Percentiles rank a stretch among this genome's conserved stretches.
Conservation (phyloP, 2,329 filamentous ascomycete genomes). For the Cercospora berteroae region DNA sequence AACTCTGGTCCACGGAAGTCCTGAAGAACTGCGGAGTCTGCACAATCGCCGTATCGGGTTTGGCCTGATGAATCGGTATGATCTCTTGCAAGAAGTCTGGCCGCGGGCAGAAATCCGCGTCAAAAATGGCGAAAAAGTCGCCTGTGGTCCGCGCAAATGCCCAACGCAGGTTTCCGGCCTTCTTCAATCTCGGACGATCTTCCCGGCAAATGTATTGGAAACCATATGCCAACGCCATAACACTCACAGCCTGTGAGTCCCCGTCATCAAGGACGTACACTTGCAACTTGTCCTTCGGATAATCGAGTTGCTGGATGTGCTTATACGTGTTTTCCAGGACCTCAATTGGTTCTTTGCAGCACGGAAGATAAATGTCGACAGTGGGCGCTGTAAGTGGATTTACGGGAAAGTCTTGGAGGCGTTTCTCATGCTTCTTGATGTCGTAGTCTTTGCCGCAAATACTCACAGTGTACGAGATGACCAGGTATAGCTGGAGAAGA, state of each 20-base stretch:
- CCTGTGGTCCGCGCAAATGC: slow-evolving; percentile 42
- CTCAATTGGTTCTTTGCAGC: slow-evolving; percentile 46
- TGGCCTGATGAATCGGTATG: slow-evolving; percentile 43
- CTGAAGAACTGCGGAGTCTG: slow-evolving; percentile 48
- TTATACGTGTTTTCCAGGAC: slow-evolving; percentile 42
- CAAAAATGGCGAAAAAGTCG: slow-evolving; percentile 46
- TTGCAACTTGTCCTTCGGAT: slow-evolving; percentile 40
- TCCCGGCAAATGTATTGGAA: slow-evolving; percentile 45
- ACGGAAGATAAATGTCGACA: slow-evolving; percentile 45
- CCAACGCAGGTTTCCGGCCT: slow-evolving; percentile 47
- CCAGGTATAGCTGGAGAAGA: slow-evolving; percentile 43
- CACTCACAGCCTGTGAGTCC: slow-evolving; percentile 35
- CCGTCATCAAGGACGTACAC: slow-evolving; percentile 46
- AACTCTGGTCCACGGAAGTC: slow-evolving; percentile 42
- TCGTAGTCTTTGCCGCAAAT: slow-evolving; percentile 44
- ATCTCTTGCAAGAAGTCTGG: slow-evolving; percentile 44
- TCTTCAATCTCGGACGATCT: slow-evolving; percentile 44
- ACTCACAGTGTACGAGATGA: slow-evolving; percentile 45
- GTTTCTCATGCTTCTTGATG: slow-evolving; percentile 37
- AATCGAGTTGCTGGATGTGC: slow-evolving; percentile 39
- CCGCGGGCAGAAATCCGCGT: slow-evolving; percentile 47
- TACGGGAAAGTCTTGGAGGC: slow-evolving; percentile 37
- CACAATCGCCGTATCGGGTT: slow-evolving; percentile 43
- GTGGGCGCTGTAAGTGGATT: slow-evolving; percentile 39
- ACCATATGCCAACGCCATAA: slow-evolving; percentile 38